Evolutionary conservation across 2,329 filamentous ascomycete species (phyloP).

Genomic region (Trichoderma koningiopsis): DNA sequence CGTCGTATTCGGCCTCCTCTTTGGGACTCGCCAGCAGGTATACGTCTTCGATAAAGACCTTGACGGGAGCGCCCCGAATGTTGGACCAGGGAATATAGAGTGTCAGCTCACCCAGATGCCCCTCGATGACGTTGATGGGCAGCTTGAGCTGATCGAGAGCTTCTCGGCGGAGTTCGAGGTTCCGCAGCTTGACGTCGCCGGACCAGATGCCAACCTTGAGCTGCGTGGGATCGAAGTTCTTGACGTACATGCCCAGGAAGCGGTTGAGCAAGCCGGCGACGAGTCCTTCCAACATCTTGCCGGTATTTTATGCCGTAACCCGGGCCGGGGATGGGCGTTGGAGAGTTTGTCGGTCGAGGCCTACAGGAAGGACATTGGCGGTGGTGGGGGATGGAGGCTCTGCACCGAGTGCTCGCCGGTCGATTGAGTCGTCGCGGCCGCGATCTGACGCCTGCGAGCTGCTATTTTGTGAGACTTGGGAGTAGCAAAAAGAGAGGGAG

Average conservation of each 20-base stretch:
- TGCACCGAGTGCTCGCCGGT: conserved; percentile 23
- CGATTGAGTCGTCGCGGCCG: not conserved
- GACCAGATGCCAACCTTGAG: conserved; percentile 99
- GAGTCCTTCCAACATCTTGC: conserved; percentile 91
- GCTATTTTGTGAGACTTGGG: not conserved
- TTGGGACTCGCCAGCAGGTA: conserved; percentile 93
- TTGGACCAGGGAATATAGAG: conserved; percentile 98
- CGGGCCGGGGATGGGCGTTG: conserved; percentile 56
- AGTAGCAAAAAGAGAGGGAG: not conserved
- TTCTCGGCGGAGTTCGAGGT: conserved; percentile 90
- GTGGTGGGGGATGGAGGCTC: conserved; percentile 12
- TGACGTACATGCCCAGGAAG: conserved; percentile 99
- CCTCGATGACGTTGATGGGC: conserved; percentile 94
- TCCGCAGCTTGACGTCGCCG: conserved; percentile 91
- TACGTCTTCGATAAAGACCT: conserved; percentile 94
- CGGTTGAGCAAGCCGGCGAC: conserved; percentile 97
- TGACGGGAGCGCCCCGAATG: conserved; percentile 88
- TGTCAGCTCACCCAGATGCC: conserved; percentile 88
- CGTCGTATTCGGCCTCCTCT: conserved; percentile 90
- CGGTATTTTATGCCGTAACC: conserved; percentile 65
- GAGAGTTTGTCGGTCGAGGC: conserved; percentile 14
- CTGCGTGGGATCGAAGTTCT: conserved; percentile 98
- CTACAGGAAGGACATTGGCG: conserved; percentile 30
- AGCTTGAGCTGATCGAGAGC: conserved; percentile 96
- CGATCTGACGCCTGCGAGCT: not conserved